phyloP scores from a whole-genome alignment of 495 filamentous ascomycete species.

The Gamarada debralockiae region DNA sequence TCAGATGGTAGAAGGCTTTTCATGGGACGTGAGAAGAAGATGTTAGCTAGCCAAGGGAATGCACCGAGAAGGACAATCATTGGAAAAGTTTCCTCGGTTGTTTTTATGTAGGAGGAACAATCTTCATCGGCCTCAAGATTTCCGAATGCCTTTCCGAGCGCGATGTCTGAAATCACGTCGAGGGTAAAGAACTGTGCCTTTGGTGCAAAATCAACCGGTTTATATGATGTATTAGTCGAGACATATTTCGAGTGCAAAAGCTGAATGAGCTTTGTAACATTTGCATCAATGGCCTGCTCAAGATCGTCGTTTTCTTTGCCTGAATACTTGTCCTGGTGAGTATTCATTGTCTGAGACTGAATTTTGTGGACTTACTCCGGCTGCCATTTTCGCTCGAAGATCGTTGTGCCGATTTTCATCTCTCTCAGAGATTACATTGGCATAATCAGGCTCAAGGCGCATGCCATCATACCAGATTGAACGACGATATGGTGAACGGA shows the following conservation, averaged over 20 bases:
- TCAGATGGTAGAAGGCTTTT: slow-evolving; percentile 9
- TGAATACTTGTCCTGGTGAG: slow-evolving; percentile 33
- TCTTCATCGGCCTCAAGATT: slow-evolving; percentile 7
- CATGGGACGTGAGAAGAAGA: slow-evolving; percentile 1
- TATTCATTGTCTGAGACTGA: background rate
- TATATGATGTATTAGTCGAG: slow-evolving; percentile 22
- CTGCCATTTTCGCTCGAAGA: slow-evolving; percentile 30
- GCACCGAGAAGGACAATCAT: slow-evolving; percentile 3
- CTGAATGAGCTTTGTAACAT: slow-evolving; percentile 34
- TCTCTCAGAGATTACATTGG: slow-evolving; percentile 33
- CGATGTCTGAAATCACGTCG: slow-evolving; percentile 43
- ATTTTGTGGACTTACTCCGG: slow-evolving; percentile 30
- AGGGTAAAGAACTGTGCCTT: slow-evolving; percentile 46
- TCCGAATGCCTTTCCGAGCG: slow-evolving; percentile 43
- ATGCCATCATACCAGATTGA: slow-evolving; percentile 28
- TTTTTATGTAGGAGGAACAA: slow-evolving; percentile 6
- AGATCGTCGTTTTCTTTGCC: slow-evolving; percentile 43
- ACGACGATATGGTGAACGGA: slow-evolving; percentile 31
- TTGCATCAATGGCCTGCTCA: slow-evolving; percentile 41
- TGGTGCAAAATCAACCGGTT: slow-evolving; percentile 41
- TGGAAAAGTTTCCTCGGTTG: slow-evolving; percentile 4
- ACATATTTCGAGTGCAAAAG: slow-evolving; percentile 32
- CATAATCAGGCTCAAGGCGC: slow-evolving; percentile 27
- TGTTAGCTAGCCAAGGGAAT: slow-evolving; percentile 4
- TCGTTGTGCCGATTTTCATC: slow-evolving; percentile 29